Base-by-base conservation (phyloP, 1,284 basidiomycete genomes). In the Lentinula novae-zelandiae region DNA sequence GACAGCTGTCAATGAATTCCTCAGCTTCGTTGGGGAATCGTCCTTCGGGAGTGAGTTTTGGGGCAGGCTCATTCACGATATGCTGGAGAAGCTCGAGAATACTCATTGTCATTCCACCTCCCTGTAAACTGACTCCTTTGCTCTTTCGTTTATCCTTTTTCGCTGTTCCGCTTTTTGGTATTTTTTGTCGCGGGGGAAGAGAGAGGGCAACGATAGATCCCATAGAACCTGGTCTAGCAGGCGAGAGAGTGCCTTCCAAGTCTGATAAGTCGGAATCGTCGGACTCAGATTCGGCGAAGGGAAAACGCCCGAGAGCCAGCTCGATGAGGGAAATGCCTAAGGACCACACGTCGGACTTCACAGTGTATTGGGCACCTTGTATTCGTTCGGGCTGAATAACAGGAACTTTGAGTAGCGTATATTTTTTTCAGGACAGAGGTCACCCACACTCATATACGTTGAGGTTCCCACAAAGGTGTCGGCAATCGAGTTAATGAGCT, bases 401-500 rank as follows among this genome's bases (percentile, higher is more conserved):
- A 38, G 36, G 27, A 27, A 57, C 36, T n/a, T 60, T 57, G 53
- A 51, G 36, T 15, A 20, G 63, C 56, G 40, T 40, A 31, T 53
- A 46, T 54, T 59, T 33, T 38, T 38, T n/a, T 22, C 53, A 57
- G 58, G 46, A 57, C 46, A 59, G 31, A 56, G 8, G 59, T 50
- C 40, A 42, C 38, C 13, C 74, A 98, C 96, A 67, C 95, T 96
- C 96, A 99, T 99, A 75, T 99, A 99, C 12, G 95, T 96, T 64
- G 93, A 96, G 2, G 97, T 99, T 7, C 96, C 96, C 15, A 99
- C 96, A 72, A 99, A 99, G 0, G 97, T 99, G 75, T 98, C 94
- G 13, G 97, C 97, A 64, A 99, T 96, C 1, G 93, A 96, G 77
- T 99, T 98, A 79, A 98, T 96, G 64, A 99, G 84, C 74, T 99